A percentile compares a stretch with the other conserved stretches of the same genome.
Conservation (phyloP, 2,329 filamentous ascomycete genomes). For the Phyllosticta capitalensis region DNA sequence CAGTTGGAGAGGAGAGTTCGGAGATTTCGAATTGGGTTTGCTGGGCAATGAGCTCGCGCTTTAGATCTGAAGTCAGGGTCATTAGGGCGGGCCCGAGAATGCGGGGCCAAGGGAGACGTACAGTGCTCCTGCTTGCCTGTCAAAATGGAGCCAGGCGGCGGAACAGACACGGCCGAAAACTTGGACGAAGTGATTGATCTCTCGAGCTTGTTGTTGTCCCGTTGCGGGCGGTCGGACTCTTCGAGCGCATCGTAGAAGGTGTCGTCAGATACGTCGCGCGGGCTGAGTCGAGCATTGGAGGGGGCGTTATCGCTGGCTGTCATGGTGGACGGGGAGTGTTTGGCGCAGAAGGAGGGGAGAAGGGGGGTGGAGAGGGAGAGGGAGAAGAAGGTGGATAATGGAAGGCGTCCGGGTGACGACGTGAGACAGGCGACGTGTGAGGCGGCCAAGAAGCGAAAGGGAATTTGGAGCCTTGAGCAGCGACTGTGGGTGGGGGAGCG, state of each 20-base stretch:
- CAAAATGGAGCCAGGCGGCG: conserved; percentile 52
- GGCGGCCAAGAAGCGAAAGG: not conserved
- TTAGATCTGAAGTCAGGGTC: conserved; percentile 58
- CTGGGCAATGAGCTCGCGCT: conserved; percentile 83
- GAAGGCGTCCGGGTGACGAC: not conserved
- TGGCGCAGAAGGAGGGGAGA: not conserved
- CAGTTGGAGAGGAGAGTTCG: conserved; percentile 90
- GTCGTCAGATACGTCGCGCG: conserved; percentile 4
- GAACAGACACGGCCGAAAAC: conserved; percentile 35
- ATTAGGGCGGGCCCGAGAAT: not conserved
- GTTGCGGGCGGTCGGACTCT: not conserved
- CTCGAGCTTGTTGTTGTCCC: not conserved
- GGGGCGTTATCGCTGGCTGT: conserved; percentile 1
- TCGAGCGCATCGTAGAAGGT: conserved; percentile 8
- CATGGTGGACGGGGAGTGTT: not conserved
- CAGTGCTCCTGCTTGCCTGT: conserved; percentile 98
- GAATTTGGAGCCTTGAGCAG: not conserved
- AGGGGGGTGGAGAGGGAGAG: not conserved
- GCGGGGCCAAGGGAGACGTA: conserved; percentile 35
- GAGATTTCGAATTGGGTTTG: conserved; percentile 85
- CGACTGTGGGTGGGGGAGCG: not conserved
- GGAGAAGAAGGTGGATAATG: not conserved
- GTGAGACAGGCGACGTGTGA: conserved; percentile 3
- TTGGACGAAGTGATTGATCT: conserved; percentile 15
- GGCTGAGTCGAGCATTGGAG: conserved; percentile 2